These are phyloP conservation scores for Talaromyces thailandensis DNA, from an alignment of 495 filamentous ascomycete genomes.

Conservation along the genomic window DNA sequence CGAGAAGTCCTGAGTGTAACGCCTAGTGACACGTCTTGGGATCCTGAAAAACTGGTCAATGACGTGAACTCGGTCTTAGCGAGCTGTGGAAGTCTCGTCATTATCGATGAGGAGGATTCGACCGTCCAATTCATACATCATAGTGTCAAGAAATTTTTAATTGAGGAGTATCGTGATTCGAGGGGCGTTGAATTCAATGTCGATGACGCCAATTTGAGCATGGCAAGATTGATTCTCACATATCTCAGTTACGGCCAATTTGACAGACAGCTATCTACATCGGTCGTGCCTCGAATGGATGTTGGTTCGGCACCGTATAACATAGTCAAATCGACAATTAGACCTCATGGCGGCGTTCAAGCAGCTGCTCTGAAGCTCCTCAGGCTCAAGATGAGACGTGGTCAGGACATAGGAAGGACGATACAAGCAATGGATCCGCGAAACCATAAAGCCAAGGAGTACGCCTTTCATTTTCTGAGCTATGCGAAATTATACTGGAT, in stretches of 20 bases:
- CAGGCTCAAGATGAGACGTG: neutral
- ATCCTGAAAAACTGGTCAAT: slow-evolving; percentile 22
- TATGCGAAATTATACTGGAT: neutral
- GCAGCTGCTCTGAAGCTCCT: neutral
- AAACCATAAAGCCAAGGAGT: no score
- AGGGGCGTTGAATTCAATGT: slow-evolving; percentile 12
- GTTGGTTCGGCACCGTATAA: neutral
- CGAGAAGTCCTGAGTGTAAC: slow-evolving; percentile 32
- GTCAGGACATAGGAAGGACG: neutral
- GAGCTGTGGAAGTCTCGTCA: slow-evolving; percentile 33
- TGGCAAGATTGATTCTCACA: slow-evolving; percentile 28
- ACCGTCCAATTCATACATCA: slow-evolving; percentile 32
- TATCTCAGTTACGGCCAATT: slow-evolving; percentile 27
- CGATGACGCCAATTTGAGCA: slow-evolving; percentile 14
- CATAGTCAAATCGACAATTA: neutral
- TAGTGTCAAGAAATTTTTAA: slow-evolving; percentile 34
- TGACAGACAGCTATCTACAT: neutral
- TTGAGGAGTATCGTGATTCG: slow-evolving; percentile 13
- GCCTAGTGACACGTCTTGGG: slow-evolving; percentile 24
- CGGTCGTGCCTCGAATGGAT: neutral
- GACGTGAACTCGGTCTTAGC: slow-evolving; percentile 22
- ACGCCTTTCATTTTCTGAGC: neutral
- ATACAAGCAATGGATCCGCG: neutral
- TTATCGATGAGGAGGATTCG: slow-evolving; percentile 34
- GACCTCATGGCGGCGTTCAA: neutral